A percentile compares a stretch with the other conserved stretches of the same genome.
These are phyloP conservation scores for Vaccinium vitisidaea DNA, from an alignment of 148 eudicot species.

Conservation along the genomic window DNA sequence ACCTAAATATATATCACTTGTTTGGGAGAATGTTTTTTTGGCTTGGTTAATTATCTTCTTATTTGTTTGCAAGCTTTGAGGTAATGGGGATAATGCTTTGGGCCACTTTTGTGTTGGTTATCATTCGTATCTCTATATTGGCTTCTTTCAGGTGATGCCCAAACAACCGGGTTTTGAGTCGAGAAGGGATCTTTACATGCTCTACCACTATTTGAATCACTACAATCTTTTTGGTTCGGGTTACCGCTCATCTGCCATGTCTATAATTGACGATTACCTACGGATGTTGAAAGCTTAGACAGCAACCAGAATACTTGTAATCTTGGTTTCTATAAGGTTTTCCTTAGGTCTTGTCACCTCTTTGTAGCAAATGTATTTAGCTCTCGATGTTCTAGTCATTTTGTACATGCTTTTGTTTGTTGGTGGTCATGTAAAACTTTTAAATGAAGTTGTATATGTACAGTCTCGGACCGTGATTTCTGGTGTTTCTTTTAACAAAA, in stretches of 20 bases:
- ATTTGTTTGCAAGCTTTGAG: background rate
- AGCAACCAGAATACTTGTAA: background rate
- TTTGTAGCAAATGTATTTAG: background rate
- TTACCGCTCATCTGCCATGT: conserved; percentile 90
- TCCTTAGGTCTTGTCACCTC: background rate
- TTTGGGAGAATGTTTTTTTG: background rate
- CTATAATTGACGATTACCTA: conserved; percentile 86
- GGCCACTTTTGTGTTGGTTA: background rate
- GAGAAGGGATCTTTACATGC: conserved; percentile 77
- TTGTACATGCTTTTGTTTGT: background rate
- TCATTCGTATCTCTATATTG: conserved; percentile 5
- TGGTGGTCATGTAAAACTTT: no score
- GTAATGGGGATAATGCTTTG: background rate
- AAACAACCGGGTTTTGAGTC: conserved; percentile 86
- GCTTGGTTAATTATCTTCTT: background rate
- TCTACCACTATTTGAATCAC: conserved; percentile 96
- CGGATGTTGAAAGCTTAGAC: conserved; percentile 59
- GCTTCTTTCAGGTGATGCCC: conserved; percentile 75
- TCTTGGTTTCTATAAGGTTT: background rate
- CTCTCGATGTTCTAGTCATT: background rate
- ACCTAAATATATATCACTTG: background rate
- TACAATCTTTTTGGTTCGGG: conserved; percentile 95
- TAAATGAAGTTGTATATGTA: no score
- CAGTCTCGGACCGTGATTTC: no score
- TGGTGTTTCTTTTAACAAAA: no score